Conservation (phyloP, 2,329 filamentous ascomycete genomes). For the Truncatella angustata region DNA sequence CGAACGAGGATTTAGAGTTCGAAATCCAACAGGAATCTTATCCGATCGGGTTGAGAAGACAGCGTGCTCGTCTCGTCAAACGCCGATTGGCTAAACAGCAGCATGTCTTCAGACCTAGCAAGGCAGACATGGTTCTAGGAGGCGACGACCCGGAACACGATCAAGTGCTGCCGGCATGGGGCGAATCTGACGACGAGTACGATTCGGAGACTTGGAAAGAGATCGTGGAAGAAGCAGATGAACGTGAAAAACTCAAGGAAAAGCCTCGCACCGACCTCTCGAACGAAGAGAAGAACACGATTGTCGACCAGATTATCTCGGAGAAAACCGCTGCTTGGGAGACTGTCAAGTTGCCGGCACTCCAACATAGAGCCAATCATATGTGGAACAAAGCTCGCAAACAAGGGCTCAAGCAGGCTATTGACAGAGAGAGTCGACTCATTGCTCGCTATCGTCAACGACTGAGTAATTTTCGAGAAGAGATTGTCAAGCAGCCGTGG, state of each 20-base stretch:
- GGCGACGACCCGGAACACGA: slow-evolving; percentile 31
- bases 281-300: slow-evolving; percentile 43
- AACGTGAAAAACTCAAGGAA: slow-evolving; percentile 23
- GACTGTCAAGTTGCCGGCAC: slow-evolving; percentile 53
- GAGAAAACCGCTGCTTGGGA: slow-evolving; percentile 55
- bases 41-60: slow-evolving; percentile 20
- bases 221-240: slow-evolving; percentile 55
- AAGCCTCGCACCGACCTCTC: slow-evolving; percentile 32
- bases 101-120: slow-evolving; percentile 11
- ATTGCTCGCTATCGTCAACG: slow-evolving; percentile 46
- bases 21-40: slow-evolving; percentile 11
- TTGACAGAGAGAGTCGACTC: slow-evolving; percentile 40
- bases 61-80: slow-evolving; percentile 23
- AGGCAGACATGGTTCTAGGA: slow-evolving; percentile 25
- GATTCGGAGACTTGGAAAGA: slow-evolving; percentile 61
- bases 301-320: slow-evolving; percentile 54
- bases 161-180: slow-evolving; percentile 47
- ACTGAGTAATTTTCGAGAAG: slow-evolving; percentile 52
- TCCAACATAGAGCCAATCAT: slow-evolving; percentile 53
- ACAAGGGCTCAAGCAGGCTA: slow-evolving; percentile 35
- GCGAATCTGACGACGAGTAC: slow-evolving; percentile 54
- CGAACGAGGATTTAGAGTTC: slow-evolving; percentile 12
- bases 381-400: slow-evolving; percentile 60
- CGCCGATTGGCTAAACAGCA: slow-evolving; percentile 11
- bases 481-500: slow-evolving; percentile 55